Evolutionary conservation across 2,329 filamentous ascomycete genomes (phyloP), one percentile per base, ranked within the genome.

Genomic region (Colletotrichum shisoi): DNA sequence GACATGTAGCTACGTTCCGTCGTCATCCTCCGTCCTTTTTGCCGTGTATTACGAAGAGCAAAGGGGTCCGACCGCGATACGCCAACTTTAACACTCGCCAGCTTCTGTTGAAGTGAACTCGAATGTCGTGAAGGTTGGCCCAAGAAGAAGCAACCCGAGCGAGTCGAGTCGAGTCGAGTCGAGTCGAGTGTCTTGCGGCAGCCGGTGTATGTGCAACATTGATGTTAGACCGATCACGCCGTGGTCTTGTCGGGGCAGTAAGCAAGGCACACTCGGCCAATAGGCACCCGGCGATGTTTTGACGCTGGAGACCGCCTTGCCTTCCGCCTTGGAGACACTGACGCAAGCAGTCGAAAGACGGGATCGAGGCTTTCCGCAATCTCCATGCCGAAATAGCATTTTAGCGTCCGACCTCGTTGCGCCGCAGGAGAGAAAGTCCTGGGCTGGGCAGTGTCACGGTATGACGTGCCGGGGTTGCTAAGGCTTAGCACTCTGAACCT

Each of bases 181-280:
- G 24, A 27, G 24, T 42, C 17, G 53, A 61, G 59, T 67, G 59
- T 67, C 31, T 67, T 31, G 59, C 53, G 27, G 45, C 63, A 54
- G 19, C 53, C 13, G 8, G 21, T 39, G 21, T 21, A 21, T 19
- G 15, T 40, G 6, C n/a, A 34, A 40, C 19, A 59, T 54, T 17
- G 42, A 42, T 17, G 21, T 37, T n/a, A 12, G 21, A 15, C 63
- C 59, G 63, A 63, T 57, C 59, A 48, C 34, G 59, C 39, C 40
- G 24, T 27, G 13, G 31, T 8, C 39, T 15, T 49, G 34, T 17
- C 21, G 42, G 57, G 63, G 52, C 59, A 52, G 60, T 53, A 46
- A 67, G 60, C 60, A 40, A 67, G 60, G 64, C 64, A 67, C 31
- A 63, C 45, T 56, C 62, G 31, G 57, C 57, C 48, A 56, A 34